phyloP scores from a whole-genome alignment of 768 basidiomycete genomes.

The Boletus patriciae region DNA sequence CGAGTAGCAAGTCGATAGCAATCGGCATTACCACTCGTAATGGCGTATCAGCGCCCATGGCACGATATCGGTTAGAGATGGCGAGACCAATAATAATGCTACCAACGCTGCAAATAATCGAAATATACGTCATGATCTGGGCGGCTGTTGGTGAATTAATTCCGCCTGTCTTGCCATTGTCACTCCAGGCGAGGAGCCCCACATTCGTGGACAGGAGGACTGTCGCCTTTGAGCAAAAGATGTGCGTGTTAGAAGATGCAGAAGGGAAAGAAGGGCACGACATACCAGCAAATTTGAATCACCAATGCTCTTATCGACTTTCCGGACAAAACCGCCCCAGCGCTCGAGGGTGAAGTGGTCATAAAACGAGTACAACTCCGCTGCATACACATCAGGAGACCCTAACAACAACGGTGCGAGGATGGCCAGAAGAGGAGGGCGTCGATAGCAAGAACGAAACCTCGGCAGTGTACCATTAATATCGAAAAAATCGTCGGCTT shows the following conservation, averaged over 20 bases:
- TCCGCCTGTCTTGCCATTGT: not conserved
- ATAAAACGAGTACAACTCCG: slow-evolving; percentile 29
- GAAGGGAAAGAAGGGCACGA: not conserved
- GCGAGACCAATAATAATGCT: slow-evolving; percentile 32
- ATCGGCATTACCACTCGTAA: slow-evolving; percentile 24
- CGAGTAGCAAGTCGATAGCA: not conserved
- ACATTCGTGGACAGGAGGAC: slow-evolving; percentile 28
- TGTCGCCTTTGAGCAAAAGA: slow-evolving; percentile 21
- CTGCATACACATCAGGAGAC: slow-evolving; percentile 30
- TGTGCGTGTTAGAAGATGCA: not conserved
- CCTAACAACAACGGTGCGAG: slow-evolving; percentile 25
- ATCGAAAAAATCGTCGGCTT: slow-evolving; percentile 33
- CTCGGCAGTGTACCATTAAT: slow-evolving; percentile 21
- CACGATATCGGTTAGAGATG: slow-evolving; percentile 36
- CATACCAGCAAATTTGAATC: slow-evolving; percentile 33
- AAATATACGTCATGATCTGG: slow-evolving; percentile 31
- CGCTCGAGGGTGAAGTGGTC: slow-evolving; percentile 27
- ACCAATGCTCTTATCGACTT: slow-evolving; percentile 33
- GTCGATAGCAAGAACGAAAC: slow-evolving; percentile 20
- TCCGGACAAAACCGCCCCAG: slow-evolving; percentile 31
- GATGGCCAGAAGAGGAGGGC: slow-evolving; percentile 18
- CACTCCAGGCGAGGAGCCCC: slow-evolving; percentile 26
- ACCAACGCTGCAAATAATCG: slow-evolving; percentile 30
- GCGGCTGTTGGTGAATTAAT: slow-evolving; percentile 12
- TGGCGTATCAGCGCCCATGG: slow-evolving; percentile 33